phyloP scores from a whole-genome alignment of 2,329 filamentous ascomycete species.

The Hymenoscyphus infarciens region DNA sequence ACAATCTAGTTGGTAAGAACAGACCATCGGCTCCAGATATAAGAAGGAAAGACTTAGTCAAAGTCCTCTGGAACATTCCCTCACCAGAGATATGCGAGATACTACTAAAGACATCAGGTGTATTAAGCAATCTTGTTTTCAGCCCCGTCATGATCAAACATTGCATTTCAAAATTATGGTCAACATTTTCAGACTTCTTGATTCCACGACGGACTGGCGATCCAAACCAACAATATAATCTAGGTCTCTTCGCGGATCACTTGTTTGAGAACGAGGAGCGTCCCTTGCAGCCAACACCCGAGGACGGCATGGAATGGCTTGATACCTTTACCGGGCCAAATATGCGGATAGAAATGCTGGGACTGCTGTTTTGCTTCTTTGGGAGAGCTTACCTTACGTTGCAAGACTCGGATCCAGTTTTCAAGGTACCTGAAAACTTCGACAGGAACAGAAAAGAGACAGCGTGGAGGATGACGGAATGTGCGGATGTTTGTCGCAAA shows the following conservation, averaged over 20 bases:
- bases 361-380: slow-evolving; percentile 31
- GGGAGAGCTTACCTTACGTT: slow-evolving; percentile 27
- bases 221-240: slow-evolving; percentile 21
- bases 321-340: slow-evolving; percentile 31
- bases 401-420: slow-evolving; percentile 30
- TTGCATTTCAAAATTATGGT: slow-evolving; percentile 23
- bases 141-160: slow-evolving; percentile 26
- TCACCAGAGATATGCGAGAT: slow-evolving; percentile 26
- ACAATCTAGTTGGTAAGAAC: slow-evolving; percentile 19
- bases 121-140: slow-evolving; percentile 17
- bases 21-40: slow-evolving; percentile 24
- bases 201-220: slow-evolving; percentile 3
- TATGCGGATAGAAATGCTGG: slow-evolving; percentile 32
- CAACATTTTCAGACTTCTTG: slow-evolving; percentile 24
- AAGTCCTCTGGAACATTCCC: slow-evolving; percentile 28
- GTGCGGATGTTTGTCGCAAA: slow-evolving; percentile 28
- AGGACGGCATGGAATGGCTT: slow-evolving; percentile 31
- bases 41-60: slow-evolving; percentile 25
- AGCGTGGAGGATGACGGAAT: slow-evolving; percentile 34
- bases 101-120: slow-evolving; percentile 17
- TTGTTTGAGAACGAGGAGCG: slow-evolving; percentile 30
- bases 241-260: slow-evolving; percentile 24
- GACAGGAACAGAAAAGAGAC: slow-evolving; percentile 29
- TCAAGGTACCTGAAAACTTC: slow-evolving; percentile 24
- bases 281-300: slow-evolving; percentile 25